These are phyloP conservation scores for Cladosporium sp. DNA, from an alignment of 2,329 filamentous ascomycete genomes.

Conservation along the genomic window DNA sequence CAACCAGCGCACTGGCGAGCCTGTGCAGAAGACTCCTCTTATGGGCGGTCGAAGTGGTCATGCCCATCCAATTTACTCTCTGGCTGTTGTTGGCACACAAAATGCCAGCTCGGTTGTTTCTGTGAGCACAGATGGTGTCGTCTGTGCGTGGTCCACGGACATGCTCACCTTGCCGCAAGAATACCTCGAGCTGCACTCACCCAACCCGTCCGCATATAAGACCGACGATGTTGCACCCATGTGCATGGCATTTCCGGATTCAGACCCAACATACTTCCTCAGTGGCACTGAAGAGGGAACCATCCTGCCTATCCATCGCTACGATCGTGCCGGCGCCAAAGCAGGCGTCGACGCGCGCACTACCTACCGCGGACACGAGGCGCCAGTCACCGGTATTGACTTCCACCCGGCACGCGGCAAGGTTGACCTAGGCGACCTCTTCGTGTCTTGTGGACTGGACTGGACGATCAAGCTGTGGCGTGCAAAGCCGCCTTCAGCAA, in stretches of 20 bases:
- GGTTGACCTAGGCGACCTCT: conserved; percentile 88
- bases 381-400: conserved; percentile 90
- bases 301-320: conserved; percentile 94
- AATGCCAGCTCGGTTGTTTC: conserved; percentile 99
- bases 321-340: conserved; percentile 95
- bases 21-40: conserved; percentile 92
- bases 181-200: conserved; percentile 79
- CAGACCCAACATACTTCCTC: conserved; percentile 95
- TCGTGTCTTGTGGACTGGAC: conserved; percentile 87
- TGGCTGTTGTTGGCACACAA: conserved; percentile 94
- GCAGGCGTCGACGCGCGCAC: conserved; percentile 88
- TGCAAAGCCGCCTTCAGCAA: conserved; percentile 73
- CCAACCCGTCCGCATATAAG: conserved; percentile 63
- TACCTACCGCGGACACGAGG: conserved; percentile 83
- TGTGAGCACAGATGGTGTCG: conserved; percentile 90
- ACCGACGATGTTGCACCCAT: conserved; percentile 94
- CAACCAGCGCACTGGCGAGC: conserved; percentile 54
- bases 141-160: conserved; percentile 96
- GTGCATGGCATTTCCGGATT: conserved; percentile 88
- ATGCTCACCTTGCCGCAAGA: conserved; percentile 97
- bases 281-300: conserved; percentile 94
- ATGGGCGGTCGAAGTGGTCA: conserved; percentile 77
- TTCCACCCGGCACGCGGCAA: conserved; percentile 92
- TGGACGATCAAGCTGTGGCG: conserved; percentile 99
- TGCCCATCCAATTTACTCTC: conserved; percentile 91